phyloP scores from a whole-genome alignment of 2,329 filamentous ascomycete species.

The Clarireedia paspali region DNA sequence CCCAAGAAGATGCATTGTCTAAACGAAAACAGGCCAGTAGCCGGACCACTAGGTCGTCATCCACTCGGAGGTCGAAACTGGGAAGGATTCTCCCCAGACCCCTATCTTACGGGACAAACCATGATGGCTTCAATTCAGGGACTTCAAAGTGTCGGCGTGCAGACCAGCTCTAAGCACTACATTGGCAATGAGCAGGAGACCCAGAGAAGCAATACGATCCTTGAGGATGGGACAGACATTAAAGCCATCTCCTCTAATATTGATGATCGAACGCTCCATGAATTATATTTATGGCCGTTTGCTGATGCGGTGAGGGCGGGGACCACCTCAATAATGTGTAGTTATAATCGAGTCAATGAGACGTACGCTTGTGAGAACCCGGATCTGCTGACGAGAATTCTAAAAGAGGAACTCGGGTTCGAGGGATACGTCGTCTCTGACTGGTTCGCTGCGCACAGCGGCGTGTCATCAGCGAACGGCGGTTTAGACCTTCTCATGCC shows the following conservation, averaged over 20 bases:
- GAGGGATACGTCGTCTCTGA: slow-evolving; percentile 80
- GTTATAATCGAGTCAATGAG: slow-evolving; percentile 66
- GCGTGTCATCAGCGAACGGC: slow-evolving; percentile 68
- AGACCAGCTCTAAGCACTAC: slow-evolving; percentile 56
- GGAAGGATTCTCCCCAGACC: slow-evolving; percentile 39
- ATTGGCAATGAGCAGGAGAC: slow-evolving; percentile 43
- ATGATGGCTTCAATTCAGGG: slow-evolving; percentile 37
- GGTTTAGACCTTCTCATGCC: slow-evolving; percentile 59
- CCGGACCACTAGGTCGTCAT: slow-evolving; percentile 60
- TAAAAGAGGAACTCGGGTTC: slow-evolving; percentile 81
- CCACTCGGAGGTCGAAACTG: slow-evolving; percentile 61
- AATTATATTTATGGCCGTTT: slow-evolving; percentile 5
- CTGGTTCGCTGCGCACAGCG: slow-evolving; percentile 75
- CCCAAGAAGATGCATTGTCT: neutral
- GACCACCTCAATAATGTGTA: slow-evolving; percentile 75
- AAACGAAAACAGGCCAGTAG: slow-evolving; percentile 28
- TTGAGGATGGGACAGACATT: slow-evolving; percentile 19
- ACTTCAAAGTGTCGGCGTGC: slow-evolving; percentile 60
- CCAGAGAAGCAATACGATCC: slow-evolving; percentile 32
- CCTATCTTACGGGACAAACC: slow-evolving; percentile 19
- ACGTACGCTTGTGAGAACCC: slow-evolving; percentile 61
- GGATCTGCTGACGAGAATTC: slow-evolving; percentile 68
- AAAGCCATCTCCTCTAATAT: slow-evolving; percentile 34
- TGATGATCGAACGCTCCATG: slow-evolving; percentile 53
- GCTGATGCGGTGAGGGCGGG: slow-evolving; percentile 33